phyloP scores from a whole-genome alignment of 768 basidiomycete genomes.

The Suillus paluster region DNA sequence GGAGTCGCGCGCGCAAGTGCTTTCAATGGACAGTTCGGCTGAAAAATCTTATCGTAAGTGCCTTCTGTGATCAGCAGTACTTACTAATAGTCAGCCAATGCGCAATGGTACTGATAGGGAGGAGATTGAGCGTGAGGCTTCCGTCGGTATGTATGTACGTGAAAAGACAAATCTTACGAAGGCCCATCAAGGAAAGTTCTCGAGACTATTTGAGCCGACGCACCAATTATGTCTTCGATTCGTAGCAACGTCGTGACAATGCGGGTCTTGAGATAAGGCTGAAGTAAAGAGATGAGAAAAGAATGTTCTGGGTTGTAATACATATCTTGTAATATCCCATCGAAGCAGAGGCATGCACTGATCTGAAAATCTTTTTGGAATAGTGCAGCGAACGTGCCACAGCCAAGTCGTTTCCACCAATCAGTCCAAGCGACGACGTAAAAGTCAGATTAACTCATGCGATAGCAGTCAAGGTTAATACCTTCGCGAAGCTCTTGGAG shows the following conservation, averaged over 20 bases:
- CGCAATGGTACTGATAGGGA: neutral
- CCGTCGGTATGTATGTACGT: no score
- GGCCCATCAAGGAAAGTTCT: neutral
- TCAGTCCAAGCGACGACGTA: neutral
- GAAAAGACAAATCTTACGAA: neutral
- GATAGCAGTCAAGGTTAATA: constrained; percentile 2
- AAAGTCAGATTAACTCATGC: neutral
- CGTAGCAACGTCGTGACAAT: neutral
- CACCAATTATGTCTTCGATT: constrained; percentile 1
- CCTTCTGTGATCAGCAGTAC: neutral
- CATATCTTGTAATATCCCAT: neutral
- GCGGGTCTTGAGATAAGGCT: neutral
- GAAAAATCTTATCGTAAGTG: constrained; percentile 1
- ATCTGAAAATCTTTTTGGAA: neutral
- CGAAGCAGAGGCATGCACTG: neutral
- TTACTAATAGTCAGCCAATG: neutral
- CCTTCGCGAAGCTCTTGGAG: constrained; percentile 2
- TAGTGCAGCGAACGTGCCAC: neutral
- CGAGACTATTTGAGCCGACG: neutral
- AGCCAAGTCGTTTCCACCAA: neutral
- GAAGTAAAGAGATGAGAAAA: constrained; percentile 3
- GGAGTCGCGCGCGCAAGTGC: neutral
- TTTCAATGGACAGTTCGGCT: neutral
- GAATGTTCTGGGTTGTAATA: neutral
- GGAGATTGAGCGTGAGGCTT: neutral